These are phyloP conservation scores for Eucalyptus decipiens DNA, from an alignment of 345 rosid species.

Conservation along the genomic window DNA sequence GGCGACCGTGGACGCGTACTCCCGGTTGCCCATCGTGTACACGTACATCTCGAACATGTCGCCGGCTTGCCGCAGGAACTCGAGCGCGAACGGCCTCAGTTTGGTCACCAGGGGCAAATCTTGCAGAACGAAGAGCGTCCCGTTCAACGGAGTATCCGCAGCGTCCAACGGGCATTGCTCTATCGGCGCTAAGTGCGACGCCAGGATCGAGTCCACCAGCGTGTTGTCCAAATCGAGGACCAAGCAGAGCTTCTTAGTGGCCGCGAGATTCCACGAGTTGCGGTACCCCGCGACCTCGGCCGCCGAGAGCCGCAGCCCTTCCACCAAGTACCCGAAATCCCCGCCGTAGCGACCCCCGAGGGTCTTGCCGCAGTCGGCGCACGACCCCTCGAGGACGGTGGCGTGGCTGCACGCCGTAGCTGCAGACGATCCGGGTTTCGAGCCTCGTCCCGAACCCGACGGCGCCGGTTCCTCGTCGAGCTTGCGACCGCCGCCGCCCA, in stretches of 20 bases:
- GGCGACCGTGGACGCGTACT: neutral
- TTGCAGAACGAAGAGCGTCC: neutral
- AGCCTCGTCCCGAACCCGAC: neutral
- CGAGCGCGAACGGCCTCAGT: conserved; percentile 3
- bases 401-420: neutral
- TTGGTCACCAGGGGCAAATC: neutral
- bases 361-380: neutral
- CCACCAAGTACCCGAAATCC: neutral
- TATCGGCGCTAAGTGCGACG: neutral
- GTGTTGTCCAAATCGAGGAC: conserved; percentile 17
- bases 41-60: conserved; percentile 3
- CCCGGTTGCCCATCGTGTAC: conserved; percentile 1
- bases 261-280: neutral
- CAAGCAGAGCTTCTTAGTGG: neutral
- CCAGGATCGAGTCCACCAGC: neutral
- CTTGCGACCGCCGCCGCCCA: neutral
- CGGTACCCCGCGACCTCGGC: neutral
- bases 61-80: neutral
- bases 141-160: neutral
- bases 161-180: neutral
- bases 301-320: neutral
- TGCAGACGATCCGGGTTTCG: neutral
- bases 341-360: neutral
- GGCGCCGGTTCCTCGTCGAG: neutral
- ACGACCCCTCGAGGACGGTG: neutral